Evolutionary conservation across 805 yeast genomes (phyloP), one percentile per base, ranked within the genome.

Genomic region (Lipomyces japonicus): DNA sequence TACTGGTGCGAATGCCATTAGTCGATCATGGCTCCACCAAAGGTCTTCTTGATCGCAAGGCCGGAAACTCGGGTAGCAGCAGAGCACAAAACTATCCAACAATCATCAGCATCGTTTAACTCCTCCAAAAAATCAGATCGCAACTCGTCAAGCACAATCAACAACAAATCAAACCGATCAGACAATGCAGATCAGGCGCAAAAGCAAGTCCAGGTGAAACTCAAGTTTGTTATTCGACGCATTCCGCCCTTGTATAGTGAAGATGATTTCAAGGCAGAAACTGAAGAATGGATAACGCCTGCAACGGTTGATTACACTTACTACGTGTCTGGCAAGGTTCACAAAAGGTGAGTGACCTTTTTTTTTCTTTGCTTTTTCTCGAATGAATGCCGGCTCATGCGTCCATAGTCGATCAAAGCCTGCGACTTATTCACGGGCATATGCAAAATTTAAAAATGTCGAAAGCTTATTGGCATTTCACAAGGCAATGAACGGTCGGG

Each of bases 371-470:
- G 7, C 18, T 24, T 7, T 30, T 22, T 7, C 19, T 25, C 14
- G 18, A 5, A 14, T 31, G 38, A 2, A 18, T 5, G 24, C n/a
- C 14, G 10, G n/a, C 4, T 10, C 70, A 30, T 58, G 60, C 38
- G 64, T 64, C 39, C 61, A 19, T 16, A 52, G 57, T 37, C 68
- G 68, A 3, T 71, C 69, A 46, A 70, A 71, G 39, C 63, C 62
- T n/a, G 73, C 78, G 1, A 63, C 61, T 2, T 70, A 62, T 50
- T 70, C 78, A 4, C 65, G 79, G 38, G 74, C 74, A 2, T 77
- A 77, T 57, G 56, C 72, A 16, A 62, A 64, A 16, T 73, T 77
- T 48, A 64, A 66, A 34, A 58, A 60, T 5, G 55, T 61, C 37
- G 65, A 61, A 2, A 53, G 57, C 10, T 44, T 74, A 23, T 61